Conservation (phyloP, 129 eudicot genomes). For the Flaveria linearis region DNA sequence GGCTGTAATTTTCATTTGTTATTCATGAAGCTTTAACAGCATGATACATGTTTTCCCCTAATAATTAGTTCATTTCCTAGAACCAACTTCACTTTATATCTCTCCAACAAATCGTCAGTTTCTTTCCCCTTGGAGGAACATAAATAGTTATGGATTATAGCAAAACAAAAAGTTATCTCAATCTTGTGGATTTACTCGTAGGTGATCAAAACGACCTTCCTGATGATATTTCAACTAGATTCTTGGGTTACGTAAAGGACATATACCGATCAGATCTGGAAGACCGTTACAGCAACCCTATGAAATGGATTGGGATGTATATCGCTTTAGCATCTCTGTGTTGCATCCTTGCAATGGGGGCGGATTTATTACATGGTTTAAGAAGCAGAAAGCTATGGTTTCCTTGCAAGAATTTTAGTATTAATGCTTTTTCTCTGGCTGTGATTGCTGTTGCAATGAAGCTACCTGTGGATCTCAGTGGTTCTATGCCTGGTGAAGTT, state of each 20-base stretch:
- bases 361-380: conserved; percentile 16
- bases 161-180: background rate
- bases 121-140: background rate
- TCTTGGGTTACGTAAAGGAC: background rate
- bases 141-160: background rate
- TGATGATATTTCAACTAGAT: too few species aligned
- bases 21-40: background rate
- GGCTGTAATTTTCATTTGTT: background rate
- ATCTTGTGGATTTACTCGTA: background rate
- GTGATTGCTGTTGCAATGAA: conserved; percentile 3
- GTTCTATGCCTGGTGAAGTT: conserved; percentile 12
- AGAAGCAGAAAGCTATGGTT: conserved; percentile 7
- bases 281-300: background rate
- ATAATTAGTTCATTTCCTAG: background rate
- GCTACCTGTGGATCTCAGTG: conserved; percentile 17
- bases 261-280: conserved; percentile 16
- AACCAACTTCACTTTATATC: background rate
- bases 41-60: background rate
- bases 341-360: conserved; percentile 5
- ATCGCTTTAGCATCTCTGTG: conserved; percentile 8
- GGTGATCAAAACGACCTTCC: conserved; percentile 9
- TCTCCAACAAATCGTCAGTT: background rate
- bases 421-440: background rate
- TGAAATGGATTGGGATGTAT: conserved; percentile 19
- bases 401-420: background rate